Evolutionary conservation across 2,329 filamentous ascomycete species (phyloP).

Genomic region (Cylindrodendrum hubeiense): DNA sequence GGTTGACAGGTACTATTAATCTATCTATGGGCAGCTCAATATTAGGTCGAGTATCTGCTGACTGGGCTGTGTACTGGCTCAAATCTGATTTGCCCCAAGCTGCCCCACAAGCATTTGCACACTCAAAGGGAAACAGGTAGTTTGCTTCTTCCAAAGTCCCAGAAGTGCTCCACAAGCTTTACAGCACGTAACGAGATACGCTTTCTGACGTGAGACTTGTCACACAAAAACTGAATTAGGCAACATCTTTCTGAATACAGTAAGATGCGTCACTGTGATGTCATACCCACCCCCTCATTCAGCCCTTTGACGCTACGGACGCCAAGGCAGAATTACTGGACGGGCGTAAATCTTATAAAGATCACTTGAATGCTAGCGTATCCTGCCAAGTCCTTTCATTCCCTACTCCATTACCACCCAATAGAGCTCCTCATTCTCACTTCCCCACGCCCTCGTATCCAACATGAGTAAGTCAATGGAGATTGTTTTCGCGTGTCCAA

Average conservation of each 20-base stretch:
- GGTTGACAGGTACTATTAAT: no score
- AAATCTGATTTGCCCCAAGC: no score
- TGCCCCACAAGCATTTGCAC: no score
- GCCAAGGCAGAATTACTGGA: not conserved
- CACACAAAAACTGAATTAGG: not conserved
- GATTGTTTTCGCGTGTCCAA: not conserved
- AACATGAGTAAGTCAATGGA: not conserved
- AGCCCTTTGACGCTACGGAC: not conserved
- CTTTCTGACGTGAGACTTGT: not conserved
- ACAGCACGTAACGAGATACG: no score
- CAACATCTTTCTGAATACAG: not conserved
- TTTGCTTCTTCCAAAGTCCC: no score
- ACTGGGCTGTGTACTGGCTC: no score
- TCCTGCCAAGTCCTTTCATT: not conserved
- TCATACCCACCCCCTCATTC: not conserved
- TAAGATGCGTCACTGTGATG: not conserved
- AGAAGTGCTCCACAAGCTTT: no score
- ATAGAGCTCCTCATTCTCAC: not conserved
- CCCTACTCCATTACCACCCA: not conserved
- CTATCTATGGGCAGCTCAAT: no score
- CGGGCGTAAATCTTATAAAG: not conserved
- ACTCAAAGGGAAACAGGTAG: no score
- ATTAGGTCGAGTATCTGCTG: no score
- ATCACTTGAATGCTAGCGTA: not conserved
- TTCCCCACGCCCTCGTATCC: not conserved